These are phyloP conservation scores for Microstegium vimineum DNA, from an alignment of 176 grass and related monocot genomes.

Conservation along the genomic window DNA sequence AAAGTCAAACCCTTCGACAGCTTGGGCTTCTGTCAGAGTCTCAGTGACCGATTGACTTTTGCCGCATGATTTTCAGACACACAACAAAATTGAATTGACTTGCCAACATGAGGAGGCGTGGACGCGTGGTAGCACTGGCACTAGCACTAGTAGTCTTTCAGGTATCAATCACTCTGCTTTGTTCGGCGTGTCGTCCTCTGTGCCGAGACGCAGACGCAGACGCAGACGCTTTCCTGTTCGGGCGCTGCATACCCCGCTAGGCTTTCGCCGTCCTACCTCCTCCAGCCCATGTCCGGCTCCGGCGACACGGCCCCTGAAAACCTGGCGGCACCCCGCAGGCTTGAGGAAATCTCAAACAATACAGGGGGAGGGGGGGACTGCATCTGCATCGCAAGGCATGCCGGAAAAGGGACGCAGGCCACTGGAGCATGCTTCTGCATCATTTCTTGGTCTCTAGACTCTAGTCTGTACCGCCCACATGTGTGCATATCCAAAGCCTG, in stretches of 20 bases:
- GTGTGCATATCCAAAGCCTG: neutral
- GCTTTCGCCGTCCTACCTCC: conserved; percentile 38
- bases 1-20: neutral
- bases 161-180: conserved; percentile 16
- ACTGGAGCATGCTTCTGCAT: neutral
- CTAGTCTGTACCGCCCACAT: neutral
- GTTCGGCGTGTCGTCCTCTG: conserved; percentile 29
- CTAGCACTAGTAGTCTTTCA: neutral
- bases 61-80: neutral
- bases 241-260: conserved; percentile 37
- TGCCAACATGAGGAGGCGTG: neutral
- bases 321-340: conserved; percentile 5
- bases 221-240: conserved; percentile 37
- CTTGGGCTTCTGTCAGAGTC: neutral
- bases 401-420: neutral
- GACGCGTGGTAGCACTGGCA: conserved; percentile 5
- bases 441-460: neutral
- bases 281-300: neutral
- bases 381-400: neutral
- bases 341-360: neutral
- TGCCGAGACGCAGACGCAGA: neutral
- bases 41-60: conserved; percentile 25
- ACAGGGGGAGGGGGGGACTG: neutral
- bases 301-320: conserved; percentile 36
- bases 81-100: neutral